A percentile compares a stretch with the other conserved stretches of the same genome.
Evolutionary conservation across 2,329 filamentous ascomycete genomes (phyloP).

Genomic region (Stromatinia cepivora): DNA sequence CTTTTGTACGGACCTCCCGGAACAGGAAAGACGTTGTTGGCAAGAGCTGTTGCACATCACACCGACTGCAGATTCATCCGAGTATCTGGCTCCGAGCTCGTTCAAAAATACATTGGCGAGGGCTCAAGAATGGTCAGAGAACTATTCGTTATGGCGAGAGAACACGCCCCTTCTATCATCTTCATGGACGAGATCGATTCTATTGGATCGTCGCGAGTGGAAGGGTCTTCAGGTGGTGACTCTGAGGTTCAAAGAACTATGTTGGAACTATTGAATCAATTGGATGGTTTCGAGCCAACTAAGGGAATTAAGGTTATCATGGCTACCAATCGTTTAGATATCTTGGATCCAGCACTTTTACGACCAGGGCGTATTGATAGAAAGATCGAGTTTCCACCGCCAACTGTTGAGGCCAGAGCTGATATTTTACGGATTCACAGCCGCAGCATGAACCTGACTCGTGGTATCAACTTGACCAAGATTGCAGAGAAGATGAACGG

Average conservation of each 20-base stretch:
- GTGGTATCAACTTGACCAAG: slow-evolving; percentile 96
- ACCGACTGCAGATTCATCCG: slow-evolving; percentile 99
- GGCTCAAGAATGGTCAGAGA: slow-evolving; percentile 98
- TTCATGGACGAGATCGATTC: slow-evolving; percentile 99
- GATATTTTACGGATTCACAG: slow-evolving; percentile 98
- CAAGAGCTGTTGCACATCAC: slow-evolving; percentile 94
- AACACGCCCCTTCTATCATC: slow-evolving; percentile 97
- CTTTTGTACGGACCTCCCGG: slow-evolving; percentile 94
- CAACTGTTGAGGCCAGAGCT: slow-evolving; percentile 91
- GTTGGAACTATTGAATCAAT: slow-evolving; percentile 96
- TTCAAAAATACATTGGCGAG: slow-evolving; percentile 99
- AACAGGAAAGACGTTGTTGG: slow-evolving; percentile 94
- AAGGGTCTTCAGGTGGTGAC: slow-evolving; percentile 91
- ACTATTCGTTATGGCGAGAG: slow-evolving; percentile 97
- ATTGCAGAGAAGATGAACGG: slow-evolving; percentile 99
- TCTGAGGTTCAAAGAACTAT: slow-evolving; percentile 98
- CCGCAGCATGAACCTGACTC: slow-evolving; percentile 96
- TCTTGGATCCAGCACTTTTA: slow-evolving; percentile 90
- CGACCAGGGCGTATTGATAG: slow-evolving; percentile 97
- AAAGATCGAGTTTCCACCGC: slow-evolving; percentile 98
- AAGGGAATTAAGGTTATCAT: slow-evolving; percentile 99
- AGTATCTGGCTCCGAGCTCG: slow-evolving; percentile 91
- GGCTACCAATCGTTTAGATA: slow-evolving; percentile 97
- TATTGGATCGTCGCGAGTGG: slow-evolving; percentile 94
- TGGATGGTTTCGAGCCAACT: slow-evolving; percentile 97